Evolutionary conservation across 306 rosid genomes (phyloP), one percentile per base, ranked within the genome.

Genomic region (Prinsepia uniflora): DNA sequence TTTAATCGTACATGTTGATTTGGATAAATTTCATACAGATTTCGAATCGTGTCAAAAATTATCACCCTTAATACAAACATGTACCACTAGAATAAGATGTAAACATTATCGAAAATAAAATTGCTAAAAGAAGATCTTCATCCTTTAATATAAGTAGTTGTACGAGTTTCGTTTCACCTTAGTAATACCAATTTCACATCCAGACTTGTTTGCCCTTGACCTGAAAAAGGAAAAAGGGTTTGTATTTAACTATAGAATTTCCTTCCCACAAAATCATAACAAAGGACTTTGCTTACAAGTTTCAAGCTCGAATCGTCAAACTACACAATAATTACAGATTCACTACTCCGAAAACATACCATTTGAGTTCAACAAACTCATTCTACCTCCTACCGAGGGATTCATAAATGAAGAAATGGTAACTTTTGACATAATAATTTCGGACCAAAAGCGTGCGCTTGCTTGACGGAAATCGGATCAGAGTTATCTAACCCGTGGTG

Each of bases 321-420:
- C 68, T 17, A 55, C 40, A 41, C 20, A 50, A 47, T 75, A 75
- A 65, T 75, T 75, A 80, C 80, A 80, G 20, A 19, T 52, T 13
- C 40, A 44, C 67, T 3, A 15, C 18, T 49, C 41, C 41, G 57
- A 20, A 3, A 30, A 59, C 20, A 39, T 22, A 50, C 62, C 55
- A 30, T n/a, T 56, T 62, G n/a, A 20, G 18, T 41, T 70, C 60
- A 75, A 42, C 36, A 65, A 41, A 43, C 56, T 40, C 75, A 74
- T 56, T 45, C 34, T 24, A 42, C 39, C 36, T 30, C 47, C 43
- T 54, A 52, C 53, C 48, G 15, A 60, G 18, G 49, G 34, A 60
- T 34, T 36, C 43, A 54, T 14, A 7, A 53, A 73, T 61, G 42
- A 54, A 67, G 9, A 18, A 53, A 79, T 63, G 11, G 24, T 18